phyloP scores from a whole-genome alignment of 495 filamentous ascomycete genomes.

The Aspergillus olivimuriae region DNA sequence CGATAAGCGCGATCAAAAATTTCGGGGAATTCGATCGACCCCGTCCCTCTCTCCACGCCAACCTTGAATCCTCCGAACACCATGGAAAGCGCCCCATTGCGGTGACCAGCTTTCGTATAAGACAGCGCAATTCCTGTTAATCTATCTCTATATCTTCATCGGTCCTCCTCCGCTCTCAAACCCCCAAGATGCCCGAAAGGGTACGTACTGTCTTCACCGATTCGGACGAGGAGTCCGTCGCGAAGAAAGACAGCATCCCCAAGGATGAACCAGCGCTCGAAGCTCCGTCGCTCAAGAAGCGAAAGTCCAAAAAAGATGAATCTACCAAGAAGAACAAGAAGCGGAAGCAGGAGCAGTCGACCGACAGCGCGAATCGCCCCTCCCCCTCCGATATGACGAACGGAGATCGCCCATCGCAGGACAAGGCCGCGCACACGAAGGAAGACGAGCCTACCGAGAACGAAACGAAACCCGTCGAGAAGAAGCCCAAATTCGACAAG shows the following conservation, averaged over 20 bases:
- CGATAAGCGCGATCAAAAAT: conserved; percentile 26
- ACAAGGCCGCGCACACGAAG: conserved; percentile 4
- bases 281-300: conserved; percentile 12
- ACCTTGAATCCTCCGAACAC: no score
- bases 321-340: conserved; percentile 36
- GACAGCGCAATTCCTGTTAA: no score
- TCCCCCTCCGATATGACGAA: background rate
- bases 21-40: conserved; percentile 15
- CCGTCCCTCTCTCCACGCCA: background rate
- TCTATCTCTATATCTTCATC: conserved; percentile 2
- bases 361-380: conserved; percentile 7
- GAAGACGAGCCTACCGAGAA: background rate
- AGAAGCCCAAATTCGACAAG: conserved; percentile 12
- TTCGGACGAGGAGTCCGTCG: conserved; percentile 12
- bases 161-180: no score
- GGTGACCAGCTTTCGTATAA: no score
- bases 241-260: conserved; percentile 1
- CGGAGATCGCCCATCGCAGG: background rate
- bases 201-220: conserved; percentile 36
- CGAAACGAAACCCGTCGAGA: conserved; percentile 2
- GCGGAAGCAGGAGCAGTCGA: conserved; percentile 34
- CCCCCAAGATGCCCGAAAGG: conserved; percentile 49
- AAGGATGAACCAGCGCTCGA: background rate
- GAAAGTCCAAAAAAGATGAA: conserved; percentile 16
- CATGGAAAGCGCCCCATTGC: no score